Evolutionary conservation across 495 filamentous ascomycete genomes (phyloP).

Genomic region (Neurospora pannonica): DNA sequence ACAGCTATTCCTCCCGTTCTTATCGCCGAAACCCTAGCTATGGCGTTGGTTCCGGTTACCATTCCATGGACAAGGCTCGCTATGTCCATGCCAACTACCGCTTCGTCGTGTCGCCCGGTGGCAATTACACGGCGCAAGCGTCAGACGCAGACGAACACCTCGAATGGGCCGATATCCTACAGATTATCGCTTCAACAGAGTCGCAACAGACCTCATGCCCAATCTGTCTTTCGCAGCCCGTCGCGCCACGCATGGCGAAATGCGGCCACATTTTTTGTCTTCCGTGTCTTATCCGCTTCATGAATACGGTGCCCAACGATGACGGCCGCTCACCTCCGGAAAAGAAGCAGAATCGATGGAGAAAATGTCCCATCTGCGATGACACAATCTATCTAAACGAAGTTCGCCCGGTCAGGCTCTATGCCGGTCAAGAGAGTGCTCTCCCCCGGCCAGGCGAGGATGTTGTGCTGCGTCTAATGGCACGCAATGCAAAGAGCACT

Average conservation of each 20-base stretch:
- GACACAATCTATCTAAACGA: slow-evolving; percentile 82
- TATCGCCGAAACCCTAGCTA: slow-evolving; percentile 60
- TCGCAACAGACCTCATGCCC: slow-evolving; percentile 85
- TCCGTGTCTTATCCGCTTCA: slow-evolving; percentile 87
- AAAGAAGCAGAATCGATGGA: slow-evolving; percentile 54
- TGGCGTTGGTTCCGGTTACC: slow-evolving; percentile 85
- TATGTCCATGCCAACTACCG: slow-evolving; percentile 97
- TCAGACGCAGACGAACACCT: slow-evolving; percentile 83
- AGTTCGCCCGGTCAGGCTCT: slow-evolving; percentile 84
- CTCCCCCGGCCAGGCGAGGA: slow-evolving; percentile 76
- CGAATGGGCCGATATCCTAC: slow-evolving; percentile 83
- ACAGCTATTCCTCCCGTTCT: slow-evolving; percentile 41
- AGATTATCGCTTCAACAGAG: slow-evolving; percentile 81
- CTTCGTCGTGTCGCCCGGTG: slow-evolving; percentile 81
- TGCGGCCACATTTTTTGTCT: slow-evolving; percentile 97
- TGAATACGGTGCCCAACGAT: slow-evolving; percentile 73
- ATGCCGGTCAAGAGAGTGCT: slow-evolving; percentile 75
- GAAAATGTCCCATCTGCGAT: slow-evolving; percentile 95
- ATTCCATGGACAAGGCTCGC: slow-evolving; percentile 82
- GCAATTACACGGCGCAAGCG: slow-evolving; percentile 69
- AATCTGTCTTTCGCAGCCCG: slow-evolving; percentile 83
- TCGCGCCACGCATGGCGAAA: slow-evolving; percentile 93
- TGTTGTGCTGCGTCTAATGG: slow-evolving; percentile 77
- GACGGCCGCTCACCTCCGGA: slow-evolving; percentile 54
- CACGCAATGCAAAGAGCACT: slow-evolving; percentile 67